These are phyloP conservation scores for Fusarium longipes DNA, from an alignment of 2,329 filamentous ascomycete genomes.

Conservation along the genomic window DNA sequence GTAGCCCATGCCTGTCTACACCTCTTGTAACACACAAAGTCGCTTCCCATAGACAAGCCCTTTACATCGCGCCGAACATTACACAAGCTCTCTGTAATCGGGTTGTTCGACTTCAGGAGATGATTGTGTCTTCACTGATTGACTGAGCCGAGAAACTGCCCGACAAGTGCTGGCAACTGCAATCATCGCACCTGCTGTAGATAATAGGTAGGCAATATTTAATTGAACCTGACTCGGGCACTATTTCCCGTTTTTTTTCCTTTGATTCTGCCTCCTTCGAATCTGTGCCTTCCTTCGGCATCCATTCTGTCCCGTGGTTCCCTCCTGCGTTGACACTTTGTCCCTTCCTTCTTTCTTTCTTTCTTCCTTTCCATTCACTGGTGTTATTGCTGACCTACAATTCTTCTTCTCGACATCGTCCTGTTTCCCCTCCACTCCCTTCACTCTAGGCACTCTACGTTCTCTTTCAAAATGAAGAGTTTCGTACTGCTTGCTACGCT, in stretches of 20 bases:
- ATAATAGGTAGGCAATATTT: slow-evolving; percentile 4
- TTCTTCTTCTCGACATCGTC: background rate
- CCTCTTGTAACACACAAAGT: slow-evolving; percentile 7
- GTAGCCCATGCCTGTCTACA: slow-evolving; percentile 8
- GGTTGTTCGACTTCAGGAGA: slow-evolving; percentile 1
- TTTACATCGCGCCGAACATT: slow-evolving; percentile 8
- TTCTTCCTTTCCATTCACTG: background rate
- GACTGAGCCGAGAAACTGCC: slow-evolving; percentile 18
- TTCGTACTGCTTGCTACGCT: slow-evolving; percentile 32
- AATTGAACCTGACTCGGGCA: slow-evolving; percentile 3
- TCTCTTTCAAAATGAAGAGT: slow-evolving; percentile 24
- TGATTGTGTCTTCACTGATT: background rate
- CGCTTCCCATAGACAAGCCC: slow-evolving; percentile 28
- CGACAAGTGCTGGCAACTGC: slow-evolving; percentile 11
- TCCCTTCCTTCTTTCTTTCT: background rate
- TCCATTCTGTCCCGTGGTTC: background rate
- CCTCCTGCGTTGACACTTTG: background rate
- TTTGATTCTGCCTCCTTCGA: too few relatives aligned
- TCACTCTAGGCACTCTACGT: background rate
- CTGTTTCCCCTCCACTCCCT: background rate
- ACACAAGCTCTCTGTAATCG: slow-evolving; percentile 22
- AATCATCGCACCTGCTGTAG: slow-evolving; percentile 3
- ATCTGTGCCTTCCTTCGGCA: background rate
- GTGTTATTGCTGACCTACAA: background rate
- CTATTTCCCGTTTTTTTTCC: slow-evolving; percentile 3